Evolutionary conservation across 306 rosid genomes (phyloP).

Genomic region (Quercus agrifolia): DNA sequence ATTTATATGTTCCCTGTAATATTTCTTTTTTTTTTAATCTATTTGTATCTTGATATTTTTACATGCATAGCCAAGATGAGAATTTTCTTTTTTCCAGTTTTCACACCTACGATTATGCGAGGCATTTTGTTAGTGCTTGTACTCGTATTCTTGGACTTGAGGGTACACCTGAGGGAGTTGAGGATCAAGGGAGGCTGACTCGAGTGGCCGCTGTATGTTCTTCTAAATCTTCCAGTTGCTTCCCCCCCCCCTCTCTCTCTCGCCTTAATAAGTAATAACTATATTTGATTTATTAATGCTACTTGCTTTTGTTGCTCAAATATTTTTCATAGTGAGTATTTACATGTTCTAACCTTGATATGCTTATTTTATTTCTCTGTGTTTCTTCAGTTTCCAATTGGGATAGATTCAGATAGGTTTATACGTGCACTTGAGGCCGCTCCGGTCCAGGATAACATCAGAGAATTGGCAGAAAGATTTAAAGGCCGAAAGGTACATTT

Average conservation of each 20-base stretch:
- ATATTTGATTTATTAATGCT: neutral
- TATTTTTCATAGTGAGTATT: neutral
- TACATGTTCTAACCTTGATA: conserved; percentile 2
- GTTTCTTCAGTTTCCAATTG: conserved; percentile 81
- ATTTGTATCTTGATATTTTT: neutral
- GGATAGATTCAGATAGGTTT: conserved; percentile 80
- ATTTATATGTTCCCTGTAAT: neutral
- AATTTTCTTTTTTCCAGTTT: conserved; percentile 41
- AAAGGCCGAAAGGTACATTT: conserved; percentile 71
- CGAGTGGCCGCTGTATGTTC: conserved; percentile 85
- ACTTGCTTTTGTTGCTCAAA: conserved; percentile 3
- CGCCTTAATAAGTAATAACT: neutral
- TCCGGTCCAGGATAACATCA: conserved; percentile 53
- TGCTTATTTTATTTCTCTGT: conserved; percentile 22
- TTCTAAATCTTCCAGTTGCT: neutral
- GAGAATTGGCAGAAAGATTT: conserved; percentile 73
- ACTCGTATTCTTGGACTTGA: conserved; percentile 94
- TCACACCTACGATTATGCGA: conserved; percentile 91
- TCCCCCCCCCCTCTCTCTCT: neutral
- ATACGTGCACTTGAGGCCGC: conserved; percentile 59
- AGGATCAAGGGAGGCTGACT: conserved; percentile 87
- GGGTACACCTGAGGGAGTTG: conserved; percentile 96
- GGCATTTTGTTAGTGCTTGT: conserved; percentile 93
- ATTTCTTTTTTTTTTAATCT: neutral
- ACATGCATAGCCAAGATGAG: neutral